Base-by-base conservation (phyloP, 2,329 filamentous ascomycete species). In the Ascochyta viciae-villosae region DNA sequence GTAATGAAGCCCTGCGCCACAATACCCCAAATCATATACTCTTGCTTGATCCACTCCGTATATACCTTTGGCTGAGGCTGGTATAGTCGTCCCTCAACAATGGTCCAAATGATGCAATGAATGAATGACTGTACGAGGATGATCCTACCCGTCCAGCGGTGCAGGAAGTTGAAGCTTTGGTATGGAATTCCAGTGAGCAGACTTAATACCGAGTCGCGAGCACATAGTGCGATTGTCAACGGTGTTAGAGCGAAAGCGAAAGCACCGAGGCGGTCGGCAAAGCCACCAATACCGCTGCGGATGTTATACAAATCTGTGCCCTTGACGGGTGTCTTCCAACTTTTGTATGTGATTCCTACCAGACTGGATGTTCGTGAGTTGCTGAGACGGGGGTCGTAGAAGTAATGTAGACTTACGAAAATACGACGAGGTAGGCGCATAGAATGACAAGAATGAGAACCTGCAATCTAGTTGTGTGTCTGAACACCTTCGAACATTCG, bases 201-300 rank as follows among this genome's bases (percentile, higher is more conserved):
- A 1, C 85, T 88, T 3, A 92, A 81, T 1, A 91, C 74, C 1
- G 85, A 89, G 68, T 91, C 89, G 39, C 89, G 81, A 52, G 79
- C 86, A 22, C 83, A 81, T 15, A 92, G 79, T 24, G 89, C 73
- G 16, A 92, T 76, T 0, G 86, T 86, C 0, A 92, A 77, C 0
- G 89, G 89, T 1, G 88, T 90, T 6, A 92, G 80, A 0, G 88
- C 89, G 64, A 88, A 92, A 0, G 89, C 88, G 0, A 91, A 74
- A 1, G 86, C 81, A 9, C 89, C 89, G 6, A 91, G 70, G 19
- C 89, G 83, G 68, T 91, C 85, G 0, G 85, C 80, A 78, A 85
- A 91, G 0, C 87, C 84, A 0, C 88, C 88, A 0, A 91, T 76
- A 1, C 82, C 82, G 4, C 82, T 84, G 13, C 89, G 83, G 1